phyloP scores from a whole-genome alignment of 1,139 yeast genomes.

The Kazachstania sp. region DNA sequence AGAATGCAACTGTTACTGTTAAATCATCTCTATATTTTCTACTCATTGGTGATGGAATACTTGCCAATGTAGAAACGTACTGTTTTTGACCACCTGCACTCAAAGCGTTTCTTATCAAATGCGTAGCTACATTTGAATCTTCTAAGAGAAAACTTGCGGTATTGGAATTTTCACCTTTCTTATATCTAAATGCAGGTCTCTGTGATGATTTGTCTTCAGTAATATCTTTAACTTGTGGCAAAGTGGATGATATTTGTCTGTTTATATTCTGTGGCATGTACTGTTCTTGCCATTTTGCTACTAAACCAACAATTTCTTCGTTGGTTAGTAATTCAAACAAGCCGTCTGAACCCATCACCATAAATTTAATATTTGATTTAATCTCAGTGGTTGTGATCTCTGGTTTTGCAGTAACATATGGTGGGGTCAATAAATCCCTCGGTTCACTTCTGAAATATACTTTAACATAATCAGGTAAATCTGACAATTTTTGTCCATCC shows the following conservation, averaged over 20 bases:
- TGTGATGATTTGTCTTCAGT: conserved; percentile 50
- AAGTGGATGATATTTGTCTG: conserved; percentile 26
- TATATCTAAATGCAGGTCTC: conserved; percentile 49
- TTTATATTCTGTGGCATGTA: conserved; percentile 42
- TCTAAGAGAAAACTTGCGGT: conserved; percentile 45
- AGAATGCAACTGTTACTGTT: conserved; percentile 91
- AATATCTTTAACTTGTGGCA: conserved; percentile 57
- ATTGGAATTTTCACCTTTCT: conserved; percentile 30
- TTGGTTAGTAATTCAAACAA: conserved; percentile 84
- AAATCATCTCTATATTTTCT: conserved; percentile 91
- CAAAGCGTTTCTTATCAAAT: conserved; percentile 83
- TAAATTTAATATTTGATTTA: conserved; percentile 68
- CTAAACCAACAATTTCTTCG: conserved; percentile 87
- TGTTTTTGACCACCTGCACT: conserved; percentile 84
- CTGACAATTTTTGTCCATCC: conserved; percentile 36
- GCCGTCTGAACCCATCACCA: conserved; percentile 94
- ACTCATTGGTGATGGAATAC: conserved; percentile 90
- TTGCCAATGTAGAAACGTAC: conserved; percentile 76
- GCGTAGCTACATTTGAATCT: conserved; percentile 87
- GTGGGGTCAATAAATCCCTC: conserved; percentile 74
- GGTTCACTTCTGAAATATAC: conserved; percentile 84
- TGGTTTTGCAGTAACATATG: conserved; percentile 96
- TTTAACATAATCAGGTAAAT: conserved; percentile 69
- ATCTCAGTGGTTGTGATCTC: conserved; percentile 78
- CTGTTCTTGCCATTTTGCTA: conserved; percentile 87